A percentile compares a stretch with the other conserved stretches of the same genome.
phyloP scores from a whole-genome alignment of 768 basidiomycete species.

The Leucocoprinus leucothites region DNA sequence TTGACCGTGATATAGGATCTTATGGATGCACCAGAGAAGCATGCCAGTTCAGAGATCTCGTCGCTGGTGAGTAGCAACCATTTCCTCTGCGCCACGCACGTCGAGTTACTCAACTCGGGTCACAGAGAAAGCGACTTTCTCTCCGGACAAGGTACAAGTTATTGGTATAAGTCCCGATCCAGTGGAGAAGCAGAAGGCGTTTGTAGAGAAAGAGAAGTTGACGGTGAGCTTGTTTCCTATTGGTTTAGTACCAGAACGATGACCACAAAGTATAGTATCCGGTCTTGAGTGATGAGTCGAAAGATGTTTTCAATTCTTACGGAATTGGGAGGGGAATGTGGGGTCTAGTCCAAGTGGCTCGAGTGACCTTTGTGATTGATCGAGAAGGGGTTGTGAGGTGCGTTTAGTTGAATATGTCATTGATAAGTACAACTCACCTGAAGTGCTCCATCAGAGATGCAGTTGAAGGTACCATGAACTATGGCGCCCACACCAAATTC shows the following conservation, averaged over 20 bases:
- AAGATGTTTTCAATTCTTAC: conserved; percentile 61
- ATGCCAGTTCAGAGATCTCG: conserved; percentile 78
- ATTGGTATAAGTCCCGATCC: conserved; percentile 75
- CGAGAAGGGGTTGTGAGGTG: conserved; percentile 64
- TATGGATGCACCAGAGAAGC: conserved; percentile 81
- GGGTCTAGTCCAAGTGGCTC: conserved; percentile 55
- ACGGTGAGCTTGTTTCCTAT: conserved; percentile 38
- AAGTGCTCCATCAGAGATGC: conserved; percentile 41
- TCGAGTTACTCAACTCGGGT: not conserved
- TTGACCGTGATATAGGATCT: conserved; percentile 41
- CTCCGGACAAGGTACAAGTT: conserved; percentile 58
- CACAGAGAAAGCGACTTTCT: conserved; percentile 63
- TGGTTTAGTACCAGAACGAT: not conserved
- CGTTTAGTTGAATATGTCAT: conserved; percentile 15
- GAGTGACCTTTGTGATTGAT: conserved; percentile 79
- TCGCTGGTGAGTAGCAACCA: conserved; percentile 44
- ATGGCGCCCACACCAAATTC: conserved; percentile 66
- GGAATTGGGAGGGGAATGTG: conserved; percentile 64
- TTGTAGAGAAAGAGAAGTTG: conserved; percentile 68
- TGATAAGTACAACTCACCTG: not conserved
- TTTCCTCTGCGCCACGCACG: not conserved
- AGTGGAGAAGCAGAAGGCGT: conserved; percentile 68
- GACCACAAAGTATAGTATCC: conserved; percentile 52
- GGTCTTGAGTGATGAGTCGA: conserved; percentile 68
- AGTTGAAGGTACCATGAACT: conserved; percentile 58